Evolutionary conservation across 768 basidiomycete genomes (phyloP).

Genomic region (Lenzites betulinus): DNA sequence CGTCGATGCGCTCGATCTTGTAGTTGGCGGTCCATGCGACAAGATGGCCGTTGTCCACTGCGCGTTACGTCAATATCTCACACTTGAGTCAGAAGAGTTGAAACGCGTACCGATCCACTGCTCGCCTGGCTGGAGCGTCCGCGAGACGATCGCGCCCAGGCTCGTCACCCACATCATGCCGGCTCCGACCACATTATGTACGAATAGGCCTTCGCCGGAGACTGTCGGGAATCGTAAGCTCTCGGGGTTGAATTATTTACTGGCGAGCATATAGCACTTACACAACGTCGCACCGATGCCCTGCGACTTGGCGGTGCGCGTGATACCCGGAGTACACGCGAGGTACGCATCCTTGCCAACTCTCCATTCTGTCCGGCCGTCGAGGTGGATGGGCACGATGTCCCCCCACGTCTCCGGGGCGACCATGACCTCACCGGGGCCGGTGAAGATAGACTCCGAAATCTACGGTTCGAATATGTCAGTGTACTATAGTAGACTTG

Average conservation of each 20-base stretch:
- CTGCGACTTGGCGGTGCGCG: constrained; percentile 30
- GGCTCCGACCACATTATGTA: constrained; percentile 27
- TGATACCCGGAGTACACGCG: constrained; percentile 30
- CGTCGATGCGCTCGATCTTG: constrained; percentile 35
- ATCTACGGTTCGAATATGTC: constrained; percentile 15
- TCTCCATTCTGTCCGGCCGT: constrained; percentile 31
- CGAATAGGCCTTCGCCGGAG: constrained; percentile 38
- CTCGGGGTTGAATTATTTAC: neutral
- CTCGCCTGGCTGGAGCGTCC: constrained; percentile 31
- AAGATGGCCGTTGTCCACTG: constrained; percentile 38
- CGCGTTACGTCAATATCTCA: too few species aligned
- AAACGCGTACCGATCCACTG: constrained; percentile 34
- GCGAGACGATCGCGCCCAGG: constrained; percentile 34
- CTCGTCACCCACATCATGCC: constrained; percentile 36
- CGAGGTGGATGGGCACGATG: constrained; percentile 34
- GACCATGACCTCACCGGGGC: constrained; percentile 35
- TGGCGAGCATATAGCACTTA: constrained; percentile 16
- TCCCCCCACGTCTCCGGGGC: constrained; percentile 39
- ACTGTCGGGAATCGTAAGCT: constrained; percentile 23
- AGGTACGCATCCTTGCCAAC: constrained; percentile 36
- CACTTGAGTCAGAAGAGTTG: neutral
- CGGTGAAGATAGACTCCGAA: constrained; percentile 32
- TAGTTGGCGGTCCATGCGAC: constrained; percentile 39
- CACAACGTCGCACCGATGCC: constrained; percentile 34
- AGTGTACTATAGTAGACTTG: neutral